phyloP scores from a whole-genome alignment of 78 protist species.

The Cavenderia fasciculata region DNA sequence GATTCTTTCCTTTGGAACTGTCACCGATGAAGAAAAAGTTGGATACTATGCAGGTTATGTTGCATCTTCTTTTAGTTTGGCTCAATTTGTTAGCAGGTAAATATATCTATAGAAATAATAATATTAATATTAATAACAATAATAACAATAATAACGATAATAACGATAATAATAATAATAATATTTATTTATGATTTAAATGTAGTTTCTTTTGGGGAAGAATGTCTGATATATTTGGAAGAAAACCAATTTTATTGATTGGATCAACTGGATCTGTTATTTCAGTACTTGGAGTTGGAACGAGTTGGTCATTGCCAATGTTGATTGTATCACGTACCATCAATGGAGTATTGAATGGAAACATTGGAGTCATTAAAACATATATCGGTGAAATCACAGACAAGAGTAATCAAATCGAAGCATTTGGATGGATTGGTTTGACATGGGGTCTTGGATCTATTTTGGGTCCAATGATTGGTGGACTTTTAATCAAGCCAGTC shows the following conservation, averaged over 20 bases:
- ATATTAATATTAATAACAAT: no score
- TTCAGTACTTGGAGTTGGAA: constrained; percentile 21
- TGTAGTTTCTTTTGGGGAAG: constrained; percentile 73
- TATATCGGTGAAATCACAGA: constrained; percentile 64
- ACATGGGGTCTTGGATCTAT: constrained; percentile 25
- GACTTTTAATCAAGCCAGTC: constrained; percentile 21
- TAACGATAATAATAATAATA: no score
- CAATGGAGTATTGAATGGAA: constrained; percentile 70
- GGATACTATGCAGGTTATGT: constrained; percentile 60
- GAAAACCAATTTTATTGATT: constrained; percentile 54
- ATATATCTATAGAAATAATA: no score
- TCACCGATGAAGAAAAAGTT: constrained; percentile 5
- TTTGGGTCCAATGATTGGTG: constrained; percentile 44
- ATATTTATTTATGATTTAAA: no score
- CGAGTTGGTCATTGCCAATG: not conserved
- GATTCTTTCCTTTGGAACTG: constrained; percentile 2
- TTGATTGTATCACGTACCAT: constrained; percentile 30
- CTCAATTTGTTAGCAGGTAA: constrained; percentile 37
- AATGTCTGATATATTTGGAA: constrained; percentile 44
- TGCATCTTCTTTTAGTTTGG: constrained; percentile 34
- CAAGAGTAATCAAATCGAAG: constrained; percentile 61
- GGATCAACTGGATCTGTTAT: constrained; percentile 44
- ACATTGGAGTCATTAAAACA: constrained; percentile 65
- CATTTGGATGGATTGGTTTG: constrained; percentile 73
- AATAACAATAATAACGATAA: no score